Conservation (phyloP, 2,329 filamentous ascomycete species). For the Septoria petroselini region DNA sequence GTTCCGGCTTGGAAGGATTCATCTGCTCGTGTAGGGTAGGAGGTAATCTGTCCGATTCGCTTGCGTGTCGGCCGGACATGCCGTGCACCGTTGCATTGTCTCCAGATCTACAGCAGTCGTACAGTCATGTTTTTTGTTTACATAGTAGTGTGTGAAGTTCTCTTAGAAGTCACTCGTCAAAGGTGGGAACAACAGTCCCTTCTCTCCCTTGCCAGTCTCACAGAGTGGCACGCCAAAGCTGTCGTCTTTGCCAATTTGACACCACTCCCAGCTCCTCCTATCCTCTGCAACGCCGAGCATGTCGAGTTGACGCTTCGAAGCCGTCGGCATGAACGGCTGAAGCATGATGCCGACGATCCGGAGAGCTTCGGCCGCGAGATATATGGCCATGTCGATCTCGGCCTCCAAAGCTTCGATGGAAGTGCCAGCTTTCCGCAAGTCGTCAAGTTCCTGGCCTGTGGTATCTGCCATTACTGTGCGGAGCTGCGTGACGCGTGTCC, state of each 20-base stretch:
- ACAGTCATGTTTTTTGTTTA: neutral
- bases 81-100: neutral
- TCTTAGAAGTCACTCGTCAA: constrained; percentile 34
- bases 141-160: neutral
- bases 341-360: constrained; percentile 79
- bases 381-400: constrained; percentile 62
- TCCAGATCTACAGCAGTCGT: neutral
- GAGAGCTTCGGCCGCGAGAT: constrained; percentile 68
- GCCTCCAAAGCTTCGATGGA: constrained; percentile 34
- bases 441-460: constrained; percentile 30
- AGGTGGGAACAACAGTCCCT: constrained; percentile 54
- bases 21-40: neutral
- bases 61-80: too few species aligned
- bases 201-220: constrained; percentile 42
- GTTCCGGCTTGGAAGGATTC: neutral
- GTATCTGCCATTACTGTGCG: constrained; percentile 31
- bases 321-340: constrained; percentile 85
- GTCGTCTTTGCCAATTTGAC: constrained; percentile 61
- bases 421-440: constrained; percentile 22
- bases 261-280: constrained; percentile 62
- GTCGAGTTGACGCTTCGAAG: constrained; percentile 69
- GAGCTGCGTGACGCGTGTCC: constrained; percentile 54
- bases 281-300: constrained; percentile 67
- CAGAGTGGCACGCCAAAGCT: constrained; percentile 61
- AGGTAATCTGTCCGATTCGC: too few species aligned